Evolutionary conservation across 176 grass and related monocot species (phyloP), one percentile per base, ranked within the genome.

Genomic region (Hyparrhenia diplandra): DNA sequence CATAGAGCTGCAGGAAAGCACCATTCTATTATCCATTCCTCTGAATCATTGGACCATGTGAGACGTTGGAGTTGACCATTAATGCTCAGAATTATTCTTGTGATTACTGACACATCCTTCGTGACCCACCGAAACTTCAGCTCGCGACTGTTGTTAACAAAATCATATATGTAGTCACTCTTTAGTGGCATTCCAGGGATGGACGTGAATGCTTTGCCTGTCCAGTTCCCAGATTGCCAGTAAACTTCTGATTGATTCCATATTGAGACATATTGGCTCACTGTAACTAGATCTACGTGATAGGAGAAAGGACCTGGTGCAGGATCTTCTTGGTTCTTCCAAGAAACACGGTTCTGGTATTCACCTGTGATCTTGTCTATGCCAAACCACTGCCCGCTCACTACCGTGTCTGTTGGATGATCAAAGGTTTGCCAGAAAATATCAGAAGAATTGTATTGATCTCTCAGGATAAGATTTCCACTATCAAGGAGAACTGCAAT

Each of bases 351-450:
- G 7, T 9, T 39, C 37, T 39, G 37, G 7, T 39, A 39, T 39
- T 39, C 37, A 39, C 37, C 6, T 39, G 37, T 39, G 37, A 39
- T 39, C 37, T 39, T 39, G 37, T 39, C 37, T 39, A 39, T 39
- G 37, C 37, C 37, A 39, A 39, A 39, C 37, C 37, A 39, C 37
- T 39, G 37, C 37, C 71, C 69, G 0, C 51, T 78, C 76, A 84
- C 45, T 65, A 65, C 29, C 5, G 69, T 88, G 73, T 88, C 76
- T 18, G 45, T 61, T 45, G 86, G 81, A 39, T 84, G 75, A 80
- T 81, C 69, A 70, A 89, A 89, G 62, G 76, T 89, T 64, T 80
- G 87, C 82, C 87, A 84, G n/a, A 80, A 37, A 24, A 73, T 17
- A 29, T 60, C 28, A 25, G 67, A 88, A 17, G 64, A 72, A 21